Evolutionary conservation across 140 eudicot species (phyloP).

Genomic region (Oenanthe javanica): DNA sequence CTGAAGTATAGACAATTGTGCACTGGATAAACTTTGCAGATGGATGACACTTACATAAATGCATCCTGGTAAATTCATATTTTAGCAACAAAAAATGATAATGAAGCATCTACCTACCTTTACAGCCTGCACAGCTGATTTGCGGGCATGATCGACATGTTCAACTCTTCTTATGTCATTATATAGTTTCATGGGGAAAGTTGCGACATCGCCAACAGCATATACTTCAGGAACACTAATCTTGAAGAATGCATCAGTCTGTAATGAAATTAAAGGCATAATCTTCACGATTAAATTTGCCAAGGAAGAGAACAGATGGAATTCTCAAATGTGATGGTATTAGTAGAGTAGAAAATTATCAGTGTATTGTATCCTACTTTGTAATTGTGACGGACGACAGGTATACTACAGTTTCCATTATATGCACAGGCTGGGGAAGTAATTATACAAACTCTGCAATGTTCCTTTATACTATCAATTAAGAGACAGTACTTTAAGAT

Average conservation of each 20-base stretch:
- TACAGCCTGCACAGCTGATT: slow-evolving; percentile 96
- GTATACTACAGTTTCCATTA: neutral
- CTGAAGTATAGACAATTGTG: neutral
- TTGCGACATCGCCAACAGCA: slow-evolving; percentile 98
- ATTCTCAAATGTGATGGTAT: neutral
- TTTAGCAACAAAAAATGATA: neutral
- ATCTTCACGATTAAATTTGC: neutral
- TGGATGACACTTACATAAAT: neutral
- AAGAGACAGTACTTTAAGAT: neutral
- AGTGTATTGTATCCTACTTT: neutral
- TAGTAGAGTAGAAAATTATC: neutral
- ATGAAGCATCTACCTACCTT: slow-evolving; percentile 41
- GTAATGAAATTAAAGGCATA: slow-evolving; percentile 14
- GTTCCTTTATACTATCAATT: neutral
- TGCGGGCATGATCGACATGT: slow-evolving; percentile 97
- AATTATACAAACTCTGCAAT: neutral
- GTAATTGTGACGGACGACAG: neutral
- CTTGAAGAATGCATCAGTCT: slow-evolving; percentile 93
- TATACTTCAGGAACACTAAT: slow-evolving; percentile 86
- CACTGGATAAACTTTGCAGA: neutral
- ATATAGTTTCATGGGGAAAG: slow-evolving; percentile 86
- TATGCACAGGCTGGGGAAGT: neutral
- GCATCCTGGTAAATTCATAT: neutral
- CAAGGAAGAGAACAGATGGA: no score
- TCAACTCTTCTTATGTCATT: slow-evolving; percentile 89